These are phyloP conservation scores for Luvunga scandens DNA, from an alignment of 345 rosid species.

Conservation along the genomic window DNA sequence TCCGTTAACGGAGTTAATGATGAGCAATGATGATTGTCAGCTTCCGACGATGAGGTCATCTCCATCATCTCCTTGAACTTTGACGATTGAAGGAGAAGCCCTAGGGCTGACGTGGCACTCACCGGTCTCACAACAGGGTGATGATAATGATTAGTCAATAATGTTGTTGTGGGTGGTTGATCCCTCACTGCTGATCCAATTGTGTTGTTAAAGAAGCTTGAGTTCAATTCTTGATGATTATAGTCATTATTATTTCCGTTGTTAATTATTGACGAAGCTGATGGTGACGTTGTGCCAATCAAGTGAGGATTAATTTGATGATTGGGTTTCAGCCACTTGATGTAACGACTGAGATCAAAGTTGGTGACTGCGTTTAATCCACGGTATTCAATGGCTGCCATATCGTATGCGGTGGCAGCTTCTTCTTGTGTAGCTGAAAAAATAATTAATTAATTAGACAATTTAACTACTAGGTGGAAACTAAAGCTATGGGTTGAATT, in stretches of 20 bases:
- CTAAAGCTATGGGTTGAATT: not conserved
- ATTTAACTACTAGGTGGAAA: not conserved
- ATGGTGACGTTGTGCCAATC: not conserved
- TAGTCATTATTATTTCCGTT: not conserved
- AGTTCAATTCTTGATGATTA: slow-evolving; percentile 15
- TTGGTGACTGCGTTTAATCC: slow-evolving; percentile 93
- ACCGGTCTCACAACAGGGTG: slow-evolving; percentile 19
- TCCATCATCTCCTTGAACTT: slow-evolving; percentile 71
- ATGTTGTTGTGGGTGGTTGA: not conserved
- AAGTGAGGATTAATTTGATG: slow-evolving; percentile 18
- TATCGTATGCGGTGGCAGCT: slow-evolving; percentile 88
- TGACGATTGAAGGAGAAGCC: slow-evolving; percentile 59
- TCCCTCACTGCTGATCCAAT: not conserved
- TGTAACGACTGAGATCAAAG: slow-evolving; percentile 87
- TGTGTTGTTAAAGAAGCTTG: slow-evolving; percentile 18
- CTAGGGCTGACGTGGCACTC: slow-evolving; percentile 56
- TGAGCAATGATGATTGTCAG: slow-evolving; percentile 19
- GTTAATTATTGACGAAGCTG: slow-evolving; percentile 1
- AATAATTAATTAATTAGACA: not conserved
- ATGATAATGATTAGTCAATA: not conserved
- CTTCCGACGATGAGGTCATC: slow-evolving; percentile 28
- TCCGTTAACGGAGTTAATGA: slow-evolving; percentile 28
- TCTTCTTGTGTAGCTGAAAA: slow-evolving; percentile 90
- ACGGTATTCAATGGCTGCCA: slow-evolving; percentile 93
- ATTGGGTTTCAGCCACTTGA: slow-evolving; percentile 58